These are phyloP conservation scores for Herpetomonas samuelpessoai DNA, from an alignment of 208 protist species.

Conservation along the genomic window DNA sequence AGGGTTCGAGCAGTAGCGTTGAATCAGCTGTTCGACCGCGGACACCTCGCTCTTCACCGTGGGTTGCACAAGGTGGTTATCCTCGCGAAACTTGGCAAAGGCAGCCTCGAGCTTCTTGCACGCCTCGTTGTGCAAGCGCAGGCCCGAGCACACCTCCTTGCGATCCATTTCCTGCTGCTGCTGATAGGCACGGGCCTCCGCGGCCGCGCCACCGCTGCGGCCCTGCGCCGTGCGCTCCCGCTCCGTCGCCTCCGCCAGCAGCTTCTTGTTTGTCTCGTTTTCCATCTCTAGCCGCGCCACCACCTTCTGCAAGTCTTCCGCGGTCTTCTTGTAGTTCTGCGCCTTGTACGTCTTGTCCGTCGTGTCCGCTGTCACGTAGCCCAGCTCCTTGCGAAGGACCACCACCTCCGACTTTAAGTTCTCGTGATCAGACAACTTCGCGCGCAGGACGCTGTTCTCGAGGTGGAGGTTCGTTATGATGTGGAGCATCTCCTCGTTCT, in stretches of 20 bases:
- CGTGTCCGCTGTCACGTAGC: constrained; percentile 24
- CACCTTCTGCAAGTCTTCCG: constrained; percentile 22
- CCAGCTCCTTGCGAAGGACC: constrained; percentile 39
- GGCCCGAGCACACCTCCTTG: no score
- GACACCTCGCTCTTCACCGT: no score
- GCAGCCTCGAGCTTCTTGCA: no score
- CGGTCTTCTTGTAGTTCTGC: constrained; percentile 38
- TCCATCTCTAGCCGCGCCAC: constrained; percentile 27
- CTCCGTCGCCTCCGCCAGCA: constrained; percentile 21
- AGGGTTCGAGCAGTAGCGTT: no score
- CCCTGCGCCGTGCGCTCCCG: background rate
- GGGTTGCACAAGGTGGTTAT: no score
- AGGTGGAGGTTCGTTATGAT: constrained; percentile 37
- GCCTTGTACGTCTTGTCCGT: constrained; percentile 22
- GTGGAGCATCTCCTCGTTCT: constrained; percentile 63
- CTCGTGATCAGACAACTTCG: constrained; percentile 13
- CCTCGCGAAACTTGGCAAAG: no score
- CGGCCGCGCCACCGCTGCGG: no score
- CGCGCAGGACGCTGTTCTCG: constrained; percentile 23
- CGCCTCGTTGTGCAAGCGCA: no score
- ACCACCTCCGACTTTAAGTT: constrained; percentile 29
- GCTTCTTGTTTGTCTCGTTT: constrained; percentile 22
- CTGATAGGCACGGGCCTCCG: no score
- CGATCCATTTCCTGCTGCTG: no score
- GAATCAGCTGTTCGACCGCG: no score